These are phyloP conservation scores for Neonectria ditissima DNA, from an alignment of 2,329 filamentous ascomycete genomes.

Conservation along the genomic window DNA sequence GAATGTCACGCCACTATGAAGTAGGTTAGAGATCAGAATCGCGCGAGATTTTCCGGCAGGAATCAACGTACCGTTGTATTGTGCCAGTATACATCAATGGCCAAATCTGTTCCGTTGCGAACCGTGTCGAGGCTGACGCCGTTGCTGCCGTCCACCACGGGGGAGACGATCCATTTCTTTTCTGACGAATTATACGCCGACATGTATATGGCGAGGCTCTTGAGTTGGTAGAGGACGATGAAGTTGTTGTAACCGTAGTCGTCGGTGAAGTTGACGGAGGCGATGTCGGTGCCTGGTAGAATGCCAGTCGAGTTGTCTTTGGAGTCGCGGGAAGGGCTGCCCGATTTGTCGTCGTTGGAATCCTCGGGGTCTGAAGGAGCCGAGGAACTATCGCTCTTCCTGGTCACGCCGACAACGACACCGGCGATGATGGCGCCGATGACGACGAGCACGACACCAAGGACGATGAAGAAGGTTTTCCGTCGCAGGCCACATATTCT, in stretches of 20 bases:
- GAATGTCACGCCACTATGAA: constrained; percentile 2
- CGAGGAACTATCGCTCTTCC: not conserved
- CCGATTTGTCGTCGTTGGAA: not conserved
- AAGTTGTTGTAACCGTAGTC: constrained; percentile 14
- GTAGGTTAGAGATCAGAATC: not conserved
- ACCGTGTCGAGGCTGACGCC: constrained; percentile 13
- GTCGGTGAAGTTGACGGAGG: constrained; percentile 19
- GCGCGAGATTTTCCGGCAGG: not conserved
- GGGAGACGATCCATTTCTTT: constrained; percentile 18
- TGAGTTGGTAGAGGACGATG: constrained; percentile 13
- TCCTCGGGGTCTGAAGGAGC: not conserved
- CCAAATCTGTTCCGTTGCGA: constrained; percentile 5
- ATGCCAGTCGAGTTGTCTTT: not conserved
- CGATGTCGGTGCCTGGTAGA: constrained; percentile 17
- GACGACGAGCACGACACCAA: not conserved
- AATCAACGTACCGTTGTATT: constrained; percentile 1
- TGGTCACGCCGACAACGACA: not conserved
- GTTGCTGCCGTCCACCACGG: constrained; percentile 18
- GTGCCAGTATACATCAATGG: constrained; percentile 14
- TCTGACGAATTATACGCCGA: constrained; percentile 21
- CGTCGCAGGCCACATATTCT: not conserved
- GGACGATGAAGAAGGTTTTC: not conserved
- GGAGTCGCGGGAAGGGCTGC: not conserved
- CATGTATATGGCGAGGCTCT: constrained; percentile 19
- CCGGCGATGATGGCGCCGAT: not conserved